These are phyloP conservation scores for Microascus cirrosus DNA, from an alignment of 2,329 filamentous ascomycete species.

Conservation along the genomic window DNA sequence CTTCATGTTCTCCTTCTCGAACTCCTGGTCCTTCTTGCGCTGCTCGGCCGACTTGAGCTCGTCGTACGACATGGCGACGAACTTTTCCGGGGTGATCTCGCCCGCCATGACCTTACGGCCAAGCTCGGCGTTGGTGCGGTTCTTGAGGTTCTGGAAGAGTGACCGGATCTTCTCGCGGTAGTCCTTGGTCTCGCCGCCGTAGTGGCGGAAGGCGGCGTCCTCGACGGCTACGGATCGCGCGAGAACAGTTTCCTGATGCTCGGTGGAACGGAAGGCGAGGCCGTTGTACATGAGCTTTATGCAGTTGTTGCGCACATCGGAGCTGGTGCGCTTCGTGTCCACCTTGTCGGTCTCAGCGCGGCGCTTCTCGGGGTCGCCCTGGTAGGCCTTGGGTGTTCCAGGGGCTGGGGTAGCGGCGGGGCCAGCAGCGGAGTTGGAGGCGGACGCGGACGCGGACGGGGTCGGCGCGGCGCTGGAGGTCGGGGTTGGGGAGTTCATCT, in stretches of 20 bases:
- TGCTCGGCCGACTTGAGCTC: conserved; percentile 85
- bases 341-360: conserved; percentile 74
- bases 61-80: conserved; percentile 80
- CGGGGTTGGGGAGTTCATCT: conserved; percentile 26
- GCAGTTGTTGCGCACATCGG: conserved; percentile 67
- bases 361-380: conserved; percentile 65
- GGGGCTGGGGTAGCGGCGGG: conserved; percentile 12
- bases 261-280: conserved; percentile 58
- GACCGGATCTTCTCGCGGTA: conserved; percentile 88
- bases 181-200: conserved; percentile 53
- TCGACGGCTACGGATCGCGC: conserved; percentile 74
- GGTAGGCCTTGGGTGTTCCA: conserved; percentile 31
- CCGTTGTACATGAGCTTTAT: conserved; percentile 92
- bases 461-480: conserved; percentile 28
- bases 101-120: conserved; percentile 65
- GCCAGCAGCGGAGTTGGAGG: conserved; percentile 5
- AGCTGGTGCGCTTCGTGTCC: conserved; percentile 64
- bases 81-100: conserved; percentile 58
- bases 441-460: conserved; percentile 25
- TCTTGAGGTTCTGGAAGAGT: conserved; percentile 90
- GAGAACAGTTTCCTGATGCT: conserved; percentile 60
- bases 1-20: conserved; percentile 91
- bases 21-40: conserved; percentile 60
- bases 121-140: conserved; percentile 72
- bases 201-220: conserved; percentile 58